These are phyloP conservation scores for Aspergillus tamarii DNA, from an alignment of 2,329 filamentous ascomycete species.

Conservation along the genomic window DNA sequence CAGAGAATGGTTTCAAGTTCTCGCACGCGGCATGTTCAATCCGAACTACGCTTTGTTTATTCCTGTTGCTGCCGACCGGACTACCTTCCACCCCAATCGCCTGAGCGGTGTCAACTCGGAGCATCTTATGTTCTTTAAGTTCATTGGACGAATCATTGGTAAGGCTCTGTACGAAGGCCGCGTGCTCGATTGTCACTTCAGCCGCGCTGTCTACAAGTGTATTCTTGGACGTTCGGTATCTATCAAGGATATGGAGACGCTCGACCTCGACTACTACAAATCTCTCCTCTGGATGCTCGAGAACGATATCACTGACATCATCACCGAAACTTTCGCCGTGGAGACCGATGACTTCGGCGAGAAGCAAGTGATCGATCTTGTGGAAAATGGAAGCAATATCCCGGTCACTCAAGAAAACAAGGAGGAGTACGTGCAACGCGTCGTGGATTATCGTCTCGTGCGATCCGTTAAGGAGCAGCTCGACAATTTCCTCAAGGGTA, in stretches of 20 bases:
- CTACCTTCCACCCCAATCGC: conserved; percentile 97
- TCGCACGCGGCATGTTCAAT: conserved; percentile 98
- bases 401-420: conserved; percentile 98
- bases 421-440: conserved; percentile 91
- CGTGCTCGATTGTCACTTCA: conserved; percentile 97
- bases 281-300: conserved; percentile 97
- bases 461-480: conserved; percentile 93
- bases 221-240: conserved; percentile 94
- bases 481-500: conserved; percentile 85
- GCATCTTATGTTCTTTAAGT: conserved; percentile 98
- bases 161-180: conserved; percentile 97
- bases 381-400: conserved; percentile 85
- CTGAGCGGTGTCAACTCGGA: conserved; percentile 92
- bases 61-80: conserved; percentile 93
- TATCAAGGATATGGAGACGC: conserved; percentile 98
- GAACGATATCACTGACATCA: conserved; percentile 97
- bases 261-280: conserved; percentile 98
- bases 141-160: conserved; percentile 96
- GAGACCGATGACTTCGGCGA: conserved; percentile 94
- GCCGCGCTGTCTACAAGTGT: conserved; percentile 95
- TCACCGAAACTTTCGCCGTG: conserved; percentile 93
- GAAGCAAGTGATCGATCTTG: conserved; percentile 81
- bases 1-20: conserved; percentile 98
- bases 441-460: conserved; percentile 91
- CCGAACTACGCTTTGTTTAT: conserved; percentile 96